Base-by-base conservation (phyloP, 306 rosid species). In the Medicago arabica region DNA sequence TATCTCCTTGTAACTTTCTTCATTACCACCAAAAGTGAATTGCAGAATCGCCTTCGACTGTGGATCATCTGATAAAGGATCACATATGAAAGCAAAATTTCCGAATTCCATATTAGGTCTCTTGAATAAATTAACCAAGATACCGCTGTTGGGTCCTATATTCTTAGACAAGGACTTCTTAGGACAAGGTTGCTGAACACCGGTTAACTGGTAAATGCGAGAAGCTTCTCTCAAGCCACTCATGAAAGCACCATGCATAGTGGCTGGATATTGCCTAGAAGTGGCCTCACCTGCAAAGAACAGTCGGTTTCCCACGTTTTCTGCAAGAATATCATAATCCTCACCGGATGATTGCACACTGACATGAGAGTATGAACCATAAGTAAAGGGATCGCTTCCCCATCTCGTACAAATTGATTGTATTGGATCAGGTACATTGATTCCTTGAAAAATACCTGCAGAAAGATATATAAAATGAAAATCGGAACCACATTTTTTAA, bases 221-320 rank as follows among this genome's bases (percentile, higher is more conserved):
- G 98, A 89, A 62, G 98, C 98, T 83, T 95, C 98, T 87, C 98
- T 85, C 77, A 92, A 81, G 76, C 98, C 98, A 80, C 97, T 95
- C 78, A 95, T 76, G 80, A 84, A 90, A 73, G 97, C 98, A 50
- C 98, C 97, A 41, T 95, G 98, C 98, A 92, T 95, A 21, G 96
- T 95, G 75, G 97, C 98, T 34, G 98, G 97, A 85, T 92, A 85
- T 67, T 95, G 92, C 86, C 96, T 89, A 77, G 78, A 85, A 41
- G 98, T 95, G 59, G 98, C 98, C 86, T 95, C 98, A 21, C 97
- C 98, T 43, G 98, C 97, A 77, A 95, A 95, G 87, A 90, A 95
- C 55, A 95, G 84, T 9, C 85, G 83, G 76, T 84, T 89, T 49
- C 93, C 89, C 78, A 95, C 93, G 11, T 81, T 95, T 78, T 95